Base-by-base conservation (phyloP, 805 yeast genomes). In the Sugiyamaella boreocaroliniensis region DNA sequence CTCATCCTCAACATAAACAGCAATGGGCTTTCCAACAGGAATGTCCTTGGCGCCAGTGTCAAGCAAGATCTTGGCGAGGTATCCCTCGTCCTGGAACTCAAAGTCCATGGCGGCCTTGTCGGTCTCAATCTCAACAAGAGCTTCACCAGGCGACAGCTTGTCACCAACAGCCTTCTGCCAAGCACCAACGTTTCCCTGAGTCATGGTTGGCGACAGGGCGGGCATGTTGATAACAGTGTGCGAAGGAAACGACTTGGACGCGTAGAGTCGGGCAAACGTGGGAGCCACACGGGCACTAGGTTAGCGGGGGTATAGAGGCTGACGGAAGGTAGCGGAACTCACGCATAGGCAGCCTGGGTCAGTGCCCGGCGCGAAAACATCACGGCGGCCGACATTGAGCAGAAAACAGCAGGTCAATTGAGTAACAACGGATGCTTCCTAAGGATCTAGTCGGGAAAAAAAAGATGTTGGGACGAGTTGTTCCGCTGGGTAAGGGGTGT, bases 151-250 rank as follows among this genome's bases (percentile, higher is more conserved):
- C 29, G 78, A 65, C 60, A 93, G 81, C 70, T 80, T 73, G 69
- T 93, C 99, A 66, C 99, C 99, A 40, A 83, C 87, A 45, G 79
- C 71, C 76, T 90, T 93, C 68, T 82, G 79, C 99, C 99, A 93
- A 55, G 81, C 76, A 41, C 92, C 92, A 59, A 93, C 76, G 70
- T 82, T 85, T 68, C 99, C 99, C 68, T 87, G 92, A 56, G 97
- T 86, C 99, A 93, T 93, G 51, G 99, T 93, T 60, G 99, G 99
- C n/a, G 98, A 92, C 64, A 93, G 76, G 9, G 99, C 99, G 47
- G 99, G 99, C 99, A 93, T 93, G 69, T 84, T 85, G 64, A 93
- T 89, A 66, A 93, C 83, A 55, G 86, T 81, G 72, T 93, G 97
- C 18, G 82, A 71, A 37, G 96, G 96, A 73, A 80, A 87, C 20